phyloP scores from a whole-genome alignment of 805 yeast genomes.

The Torulaspora microellipsoides region DNA sequence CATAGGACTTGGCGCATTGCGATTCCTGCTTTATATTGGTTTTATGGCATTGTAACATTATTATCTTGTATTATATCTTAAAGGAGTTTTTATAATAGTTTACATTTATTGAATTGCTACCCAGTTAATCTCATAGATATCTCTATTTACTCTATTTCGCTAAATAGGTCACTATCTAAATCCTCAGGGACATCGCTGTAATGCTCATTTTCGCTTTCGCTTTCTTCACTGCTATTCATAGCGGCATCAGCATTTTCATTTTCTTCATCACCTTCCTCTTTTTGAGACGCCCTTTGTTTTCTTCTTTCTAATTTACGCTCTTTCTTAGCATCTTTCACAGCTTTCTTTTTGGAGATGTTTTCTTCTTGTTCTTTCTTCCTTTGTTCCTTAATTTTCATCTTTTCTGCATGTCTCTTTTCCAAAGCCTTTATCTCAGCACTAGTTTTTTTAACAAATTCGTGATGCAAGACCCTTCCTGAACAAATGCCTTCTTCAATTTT shows the following conservation, averaged over 20 bases:
- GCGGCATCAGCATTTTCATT: conserved; percentile 25
- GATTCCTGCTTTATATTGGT: neutral
- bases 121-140: neutral
- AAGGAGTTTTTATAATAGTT: conserved; percentile 2
- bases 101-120: conserved; percentile 4
- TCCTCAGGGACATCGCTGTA: conserved; percentile 42
- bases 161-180: conserved; percentile 44
- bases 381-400: conserved; percentile 57
- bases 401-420: conserved; percentile 62
- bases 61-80: neutral
- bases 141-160: conserved; percentile 37
- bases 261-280: conserved; percentile 19
- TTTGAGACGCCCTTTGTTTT: conserved; percentile 33
- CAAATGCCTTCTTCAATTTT: conserved; percentile 94
- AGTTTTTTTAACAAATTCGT: conserved; percentile 62
- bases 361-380: conserved; percentile 76
- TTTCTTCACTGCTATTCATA: conserved; percentile 23
- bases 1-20: neutral
- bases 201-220: conserved; percentile 35
- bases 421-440: conserved; percentile 53
- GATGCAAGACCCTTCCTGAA: conserved; percentile 82
- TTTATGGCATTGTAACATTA: conserved; percentile 1
- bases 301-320: conserved; percentile 59
- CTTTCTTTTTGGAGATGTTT: conserved; percentile 70
- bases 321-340: conserved; percentile 66